Percentiles rank a stretch among this genome's conserved stretches.
These are phyloP conservation scores for Aureobasidium subglaciale DNA, from an alignment of 2,329 filamentous ascomycete genomes.

Conservation along the genomic window DNA sequence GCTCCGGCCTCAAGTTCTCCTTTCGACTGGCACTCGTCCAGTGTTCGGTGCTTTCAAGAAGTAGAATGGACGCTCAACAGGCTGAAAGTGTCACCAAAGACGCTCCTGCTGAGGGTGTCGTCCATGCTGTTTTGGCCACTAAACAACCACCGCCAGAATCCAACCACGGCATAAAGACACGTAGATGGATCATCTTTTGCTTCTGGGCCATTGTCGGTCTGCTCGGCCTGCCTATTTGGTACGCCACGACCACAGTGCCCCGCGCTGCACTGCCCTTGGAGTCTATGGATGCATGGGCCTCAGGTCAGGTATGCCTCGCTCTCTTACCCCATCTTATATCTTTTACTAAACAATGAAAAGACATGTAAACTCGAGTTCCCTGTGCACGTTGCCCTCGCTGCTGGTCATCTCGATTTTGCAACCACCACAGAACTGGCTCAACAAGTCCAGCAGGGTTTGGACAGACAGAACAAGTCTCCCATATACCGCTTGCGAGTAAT, in stretches of 20 bases:
- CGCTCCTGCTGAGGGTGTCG: not conserved
- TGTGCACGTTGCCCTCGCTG: slow-evolving; percentile 70
- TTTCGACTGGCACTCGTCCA: not conserved
- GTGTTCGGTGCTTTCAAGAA: not conserved
- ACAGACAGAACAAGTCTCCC: slow-evolving; percentile 79
- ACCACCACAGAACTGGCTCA: slow-evolving; percentile 69
- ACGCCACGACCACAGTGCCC: slow-evolving; percentile 88
- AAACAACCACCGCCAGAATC: slow-evolving; percentile 67
- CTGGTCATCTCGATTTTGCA: slow-evolving; percentile 55
- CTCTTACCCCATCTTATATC: slow-evolving; percentile 8
- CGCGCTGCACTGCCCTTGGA: slow-evolving; percentile 75
- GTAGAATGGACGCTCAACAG: not conserved
- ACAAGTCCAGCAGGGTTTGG: slow-evolving; percentile 77
- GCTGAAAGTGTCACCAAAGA: not conserved
- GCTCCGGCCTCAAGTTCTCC: not conserved
- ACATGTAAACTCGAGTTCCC: slow-evolving; percentile 84
- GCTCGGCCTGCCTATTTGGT: slow-evolving; percentile 90
- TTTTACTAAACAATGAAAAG: slow-evolving; percentile 39
- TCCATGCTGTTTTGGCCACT: slow-evolving; percentile 11
- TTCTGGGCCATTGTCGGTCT: slow-evolving; percentile 85
- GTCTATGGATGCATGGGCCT: slow-evolving; percentile 85
- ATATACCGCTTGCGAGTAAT: slow-evolving; percentile 69
- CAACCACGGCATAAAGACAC: slow-evolving; percentile 58
- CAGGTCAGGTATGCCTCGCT: slow-evolving; percentile 61
- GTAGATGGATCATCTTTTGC: slow-evolving; percentile 69